Conservation (phyloP, 2,329 filamentous ascomycete genomes). For the Biscogniauxia marginata region DNA sequence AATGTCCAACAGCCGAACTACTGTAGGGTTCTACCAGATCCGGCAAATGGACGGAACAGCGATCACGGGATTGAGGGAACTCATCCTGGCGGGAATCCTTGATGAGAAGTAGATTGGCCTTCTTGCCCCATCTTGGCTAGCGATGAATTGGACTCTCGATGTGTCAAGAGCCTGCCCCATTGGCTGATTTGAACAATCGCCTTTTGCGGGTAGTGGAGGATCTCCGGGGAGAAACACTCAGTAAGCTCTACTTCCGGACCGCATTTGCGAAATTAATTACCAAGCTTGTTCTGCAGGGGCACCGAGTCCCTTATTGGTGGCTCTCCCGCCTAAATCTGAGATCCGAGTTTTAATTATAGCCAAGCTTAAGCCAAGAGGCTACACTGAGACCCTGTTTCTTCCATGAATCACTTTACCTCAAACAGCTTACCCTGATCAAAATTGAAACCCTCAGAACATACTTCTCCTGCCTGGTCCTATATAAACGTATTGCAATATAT, state of each 20-base stretch:
- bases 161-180: conserved; percentile 13
- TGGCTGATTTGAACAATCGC: conserved; percentile 1
- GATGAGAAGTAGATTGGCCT: conserved; percentile 21
- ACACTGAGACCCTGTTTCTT: conserved; percentile 3
- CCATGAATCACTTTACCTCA: conserved; percentile 4
- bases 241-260: conserved; percentile 22
- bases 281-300: conserved; percentile 1
- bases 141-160: conserved; percentile 16
- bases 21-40: conserved; percentile 21
- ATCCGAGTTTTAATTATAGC: too few relatives aligned
- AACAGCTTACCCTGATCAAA: background rate
- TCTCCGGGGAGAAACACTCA: conserved; percentile 1
- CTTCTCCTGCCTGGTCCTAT: background rate
- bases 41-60: conserved; percentile 29
- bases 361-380: conserved; percentile 2
- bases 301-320: background rate
- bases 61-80: conserved; percentile 16
- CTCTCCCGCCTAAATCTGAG: conserved; percentile 12
- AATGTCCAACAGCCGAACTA: conserved; percentile 3
- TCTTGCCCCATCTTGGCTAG: conserved; percentile 25
- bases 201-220: conserved; percentile 8
- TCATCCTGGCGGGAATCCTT: conserved; percentile 18
- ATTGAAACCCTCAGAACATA: background rate
- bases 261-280: conserved; percentile 30
- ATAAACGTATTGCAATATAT: background rate